Percentiles rank a stretch among this genome's conserved stretches.
Evolutionary conservation across 2,329 filamentous ascomycete species (phyloP).

Genomic region (Paracorniculantispora psalliotae): DNA sequence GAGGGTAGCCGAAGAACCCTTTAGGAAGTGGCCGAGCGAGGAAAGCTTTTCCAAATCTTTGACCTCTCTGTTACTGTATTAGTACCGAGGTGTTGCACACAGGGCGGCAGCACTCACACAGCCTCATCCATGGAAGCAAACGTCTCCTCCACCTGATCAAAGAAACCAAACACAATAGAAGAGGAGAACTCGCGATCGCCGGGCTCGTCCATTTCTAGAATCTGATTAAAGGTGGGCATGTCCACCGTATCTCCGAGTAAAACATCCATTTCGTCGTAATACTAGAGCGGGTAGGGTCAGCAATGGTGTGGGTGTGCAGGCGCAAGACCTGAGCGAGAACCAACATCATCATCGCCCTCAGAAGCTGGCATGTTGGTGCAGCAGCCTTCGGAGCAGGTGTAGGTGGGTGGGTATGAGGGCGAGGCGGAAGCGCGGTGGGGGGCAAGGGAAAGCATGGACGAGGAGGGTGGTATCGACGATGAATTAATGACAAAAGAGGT

Average conservation of each 20-base stretch:
- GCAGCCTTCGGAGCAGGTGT: neutral
- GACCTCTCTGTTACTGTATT: constrained; percentile 45
- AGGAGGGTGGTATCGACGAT: too few species aligned
- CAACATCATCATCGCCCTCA: constrained; percentile 10
- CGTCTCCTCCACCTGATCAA: constrained; percentile 82
- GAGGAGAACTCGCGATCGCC: constrained; percentile 81
- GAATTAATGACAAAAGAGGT: too few species aligned
- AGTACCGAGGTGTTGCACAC: neutral
- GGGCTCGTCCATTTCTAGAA: constrained; percentile 97
- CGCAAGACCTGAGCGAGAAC: neutral
- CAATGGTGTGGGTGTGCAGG: neutral
- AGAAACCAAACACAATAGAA: constrained; percentile 87
- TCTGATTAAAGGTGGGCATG: constrained; percentile 78
- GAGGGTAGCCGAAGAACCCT: constrained; percentile 92
- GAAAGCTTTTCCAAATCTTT: constrained; percentile 72
- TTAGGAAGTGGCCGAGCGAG: constrained; percentile 87
- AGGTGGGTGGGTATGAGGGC: neutral
- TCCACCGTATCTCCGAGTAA: constrained; percentile 75
- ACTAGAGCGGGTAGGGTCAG: neutral
- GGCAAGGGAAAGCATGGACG: constrained; percentile 9
- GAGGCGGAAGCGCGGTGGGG: constrained; percentile 3
- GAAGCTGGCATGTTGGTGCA: constrained; percentile 2
- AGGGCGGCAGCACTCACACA: constrained; percentile 58
- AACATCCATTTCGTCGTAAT: constrained; percentile 41
- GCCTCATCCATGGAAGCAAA: constrained; percentile 78